Conservation (phyloP, 2,329 filamentous ascomycete genomes). For the Coccinonectria pachysandricola region DNA sequence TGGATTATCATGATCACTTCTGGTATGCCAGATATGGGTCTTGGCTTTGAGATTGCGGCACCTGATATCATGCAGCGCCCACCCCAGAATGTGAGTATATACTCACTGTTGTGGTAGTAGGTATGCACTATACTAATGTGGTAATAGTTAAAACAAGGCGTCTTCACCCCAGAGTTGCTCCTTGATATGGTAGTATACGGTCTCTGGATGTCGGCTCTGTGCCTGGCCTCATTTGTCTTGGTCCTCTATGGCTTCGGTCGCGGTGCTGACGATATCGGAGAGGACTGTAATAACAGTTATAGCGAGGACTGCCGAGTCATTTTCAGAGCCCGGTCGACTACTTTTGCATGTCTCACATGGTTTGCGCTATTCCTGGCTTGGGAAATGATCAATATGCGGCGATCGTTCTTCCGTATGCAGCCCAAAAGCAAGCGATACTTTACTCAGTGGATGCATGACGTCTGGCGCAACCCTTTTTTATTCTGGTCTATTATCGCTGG, state of each 20-base stretch:
- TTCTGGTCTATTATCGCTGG: slow-evolving; percentile 41
- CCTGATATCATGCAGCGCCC: slow-evolving; percentile 57
- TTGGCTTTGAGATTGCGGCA: slow-evolving; percentile 58
- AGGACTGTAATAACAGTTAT: slow-evolving; percentile 47
- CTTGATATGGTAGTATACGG: slow-evolving; percentile 55
- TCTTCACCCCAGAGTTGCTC: slow-evolving; percentile 55
- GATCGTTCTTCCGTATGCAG: slow-evolving; percentile 52
- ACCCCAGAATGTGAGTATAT: slow-evolving; percentile 29
- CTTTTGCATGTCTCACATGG: slow-evolving; percentile 59
- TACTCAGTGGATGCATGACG: slow-evolving; percentile 44
- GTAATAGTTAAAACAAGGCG: slow-evolving; percentile 35
- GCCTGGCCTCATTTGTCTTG: slow-evolving; percentile 45
- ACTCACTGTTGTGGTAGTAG: not conserved
- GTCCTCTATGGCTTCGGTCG: slow-evolving; percentile 43
- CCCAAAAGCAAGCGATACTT: slow-evolving; percentile 32
- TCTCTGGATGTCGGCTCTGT: slow-evolving; percentile 51
- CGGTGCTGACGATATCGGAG: slow-evolving; percentile 42
- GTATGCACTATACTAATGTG: not conserved
- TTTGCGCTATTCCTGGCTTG: slow-evolving; percentile 58
- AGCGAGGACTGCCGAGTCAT: slow-evolving; percentile 42
- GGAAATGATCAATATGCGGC: slow-evolving; percentile 56
- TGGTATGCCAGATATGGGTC: slow-evolving; percentile 59
- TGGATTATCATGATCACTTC: slow-evolving; percentile 69
- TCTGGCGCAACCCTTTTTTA: slow-evolving; percentile 46
- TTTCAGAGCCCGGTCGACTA: slow-evolving; percentile 55